Conservation (phyloP, 371 early-diverging fungal species). For the Apophysomyces ossiformis region DNA sequence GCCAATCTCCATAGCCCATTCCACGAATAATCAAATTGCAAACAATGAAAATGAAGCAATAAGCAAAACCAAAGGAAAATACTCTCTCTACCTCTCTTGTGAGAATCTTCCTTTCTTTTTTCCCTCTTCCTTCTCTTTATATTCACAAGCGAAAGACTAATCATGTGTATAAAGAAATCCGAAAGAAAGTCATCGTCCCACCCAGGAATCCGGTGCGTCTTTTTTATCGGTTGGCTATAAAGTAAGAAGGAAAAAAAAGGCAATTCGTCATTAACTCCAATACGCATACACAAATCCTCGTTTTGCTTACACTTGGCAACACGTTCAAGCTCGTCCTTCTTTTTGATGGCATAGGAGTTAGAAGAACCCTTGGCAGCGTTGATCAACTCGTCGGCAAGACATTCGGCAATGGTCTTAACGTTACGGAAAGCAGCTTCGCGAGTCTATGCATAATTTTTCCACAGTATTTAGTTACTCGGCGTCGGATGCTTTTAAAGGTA, state of each 20-base stretch:
- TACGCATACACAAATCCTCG: background rate
- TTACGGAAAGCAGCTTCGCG: constrained; percentile 45
- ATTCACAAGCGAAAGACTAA: background rate
- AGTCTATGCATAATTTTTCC: constrained; percentile 17
- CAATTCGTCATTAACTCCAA: background rate
- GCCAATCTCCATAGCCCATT: too few relatives aligned
- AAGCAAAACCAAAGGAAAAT: background rate
- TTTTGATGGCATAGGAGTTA: constrained; percentile 99
- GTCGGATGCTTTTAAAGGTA: too few relatives aligned
- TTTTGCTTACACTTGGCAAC: constrained; percentile 61
- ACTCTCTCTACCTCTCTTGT: background rate
- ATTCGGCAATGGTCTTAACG: constrained; percentile 98
- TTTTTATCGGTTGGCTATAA: constrained; percentile 31
- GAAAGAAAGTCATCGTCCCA: background rate
- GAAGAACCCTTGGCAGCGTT: constrained; percentile 98
- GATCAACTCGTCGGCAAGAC: constrained; percentile 99
- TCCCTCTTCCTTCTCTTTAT: background rate
- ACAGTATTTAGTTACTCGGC: constrained; percentile 16
- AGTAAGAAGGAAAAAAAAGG: background rate
- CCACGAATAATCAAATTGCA: too few relatives aligned
- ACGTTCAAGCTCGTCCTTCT: constrained; percentile 99
- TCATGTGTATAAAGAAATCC: background rate
- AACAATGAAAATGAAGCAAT: too few relatives aligned
- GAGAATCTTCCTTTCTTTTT: background rate
- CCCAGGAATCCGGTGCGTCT: background rate